These are phyloP conservation scores for Neofusicoccum umdonicola DNA, from an alignment of 2,329 filamentous ascomycete species.

Conservation along the genomic window DNA sequence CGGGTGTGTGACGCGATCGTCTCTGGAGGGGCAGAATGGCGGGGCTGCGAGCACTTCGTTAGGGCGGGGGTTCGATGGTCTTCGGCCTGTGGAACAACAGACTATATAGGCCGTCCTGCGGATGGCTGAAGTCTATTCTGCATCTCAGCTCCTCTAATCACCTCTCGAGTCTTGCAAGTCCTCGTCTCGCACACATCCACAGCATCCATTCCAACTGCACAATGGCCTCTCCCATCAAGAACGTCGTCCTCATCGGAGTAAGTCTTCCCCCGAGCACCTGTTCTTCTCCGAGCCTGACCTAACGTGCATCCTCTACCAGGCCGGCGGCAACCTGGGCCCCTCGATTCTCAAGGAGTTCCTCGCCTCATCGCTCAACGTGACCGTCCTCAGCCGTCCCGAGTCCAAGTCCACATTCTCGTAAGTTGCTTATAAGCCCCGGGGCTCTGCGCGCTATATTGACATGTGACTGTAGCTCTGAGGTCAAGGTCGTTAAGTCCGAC, in stretches of 20 bases:
- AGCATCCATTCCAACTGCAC: not conserved
- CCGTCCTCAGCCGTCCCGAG: constrained; percentile 29
- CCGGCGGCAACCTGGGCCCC: constrained; percentile 29
- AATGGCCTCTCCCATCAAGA: constrained; percentile 13
- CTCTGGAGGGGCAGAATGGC: not conserved
- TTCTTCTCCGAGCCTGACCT: not conserved
- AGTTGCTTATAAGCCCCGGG: not conserved
- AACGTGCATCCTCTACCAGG: constrained; percentile 11
- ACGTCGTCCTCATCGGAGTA: constrained; percentile 15
- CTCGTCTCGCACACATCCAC: not conserved
- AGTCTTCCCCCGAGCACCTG: not conserved
- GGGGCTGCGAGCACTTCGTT: not conserved
- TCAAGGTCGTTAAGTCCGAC: constrained; percentile 44
- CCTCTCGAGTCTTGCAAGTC: not conserved
- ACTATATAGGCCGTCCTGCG: not conserved
- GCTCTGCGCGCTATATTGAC: not conserved
- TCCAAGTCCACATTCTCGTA: constrained; percentile 25
- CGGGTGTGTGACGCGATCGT: not conserved
- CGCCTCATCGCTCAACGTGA: constrained; percentile 25
- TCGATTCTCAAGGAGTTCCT: constrained; percentile 29
- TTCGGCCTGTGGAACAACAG: too few relatives aligned
- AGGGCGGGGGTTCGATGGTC: too few relatives aligned
- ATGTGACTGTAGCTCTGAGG: not conserved
- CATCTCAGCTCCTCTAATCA: not conserved
- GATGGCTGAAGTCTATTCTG: not conserved